Evolutionary conservation across 805 yeast species (phyloP).

Genomic region (Kazachstania taianensis): DNA sequence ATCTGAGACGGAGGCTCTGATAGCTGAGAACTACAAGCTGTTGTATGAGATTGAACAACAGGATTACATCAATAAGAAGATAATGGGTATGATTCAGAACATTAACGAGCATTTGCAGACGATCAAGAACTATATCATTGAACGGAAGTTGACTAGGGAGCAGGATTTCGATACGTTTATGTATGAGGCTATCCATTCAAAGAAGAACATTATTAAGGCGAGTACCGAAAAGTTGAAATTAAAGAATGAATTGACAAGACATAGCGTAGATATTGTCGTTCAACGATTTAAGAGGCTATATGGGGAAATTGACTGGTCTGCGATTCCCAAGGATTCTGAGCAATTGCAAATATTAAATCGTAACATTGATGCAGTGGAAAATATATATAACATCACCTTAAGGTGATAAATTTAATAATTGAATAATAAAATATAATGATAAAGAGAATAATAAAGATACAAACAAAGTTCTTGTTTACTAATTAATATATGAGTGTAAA

Average conservation of each 20-base stretch:
- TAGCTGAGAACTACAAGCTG: slow-evolving; percentile 20
- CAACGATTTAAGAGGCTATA: slow-evolving; percentile 10
- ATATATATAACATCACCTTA: neutral
- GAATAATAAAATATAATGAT: too few species aligned
- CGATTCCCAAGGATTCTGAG: slow-evolving; percentile 10
- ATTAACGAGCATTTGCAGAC: slow-evolving; percentile 23
- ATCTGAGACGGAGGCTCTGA: slow-evolving; percentile 12
- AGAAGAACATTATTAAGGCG: slow-evolving; percentile 8
- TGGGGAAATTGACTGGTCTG: slow-evolving; percentile 16
- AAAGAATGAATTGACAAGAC: slow-evolving; percentile 7
- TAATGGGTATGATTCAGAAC: slow-evolving; percentile 19
- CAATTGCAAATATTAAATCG: slow-evolving; percentile 6
- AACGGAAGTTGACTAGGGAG: slow-evolving; percentile 18
- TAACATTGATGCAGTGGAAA: slow-evolving; percentile 1
- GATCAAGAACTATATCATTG: slow-evolving; percentile 22
- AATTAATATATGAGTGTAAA: neutral
- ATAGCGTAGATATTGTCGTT: slow-evolving; percentile 10
- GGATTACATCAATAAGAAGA: slow-evolving; percentile 20
- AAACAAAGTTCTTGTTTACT: too few species aligned
- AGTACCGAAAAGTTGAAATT: slow-evolving; percentile 8
- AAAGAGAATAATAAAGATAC: too few species aligned
- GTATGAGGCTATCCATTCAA: slow-evolving; percentile 15
- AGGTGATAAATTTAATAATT: too few species aligned
- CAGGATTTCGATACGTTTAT: slow-evolving; percentile 15
- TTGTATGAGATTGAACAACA: slow-evolving; percentile 24